These are phyloP conservation scores for Candida boleticola DNA, from an alignment of 805 yeast species.

Conservation along the genomic window DNA sequence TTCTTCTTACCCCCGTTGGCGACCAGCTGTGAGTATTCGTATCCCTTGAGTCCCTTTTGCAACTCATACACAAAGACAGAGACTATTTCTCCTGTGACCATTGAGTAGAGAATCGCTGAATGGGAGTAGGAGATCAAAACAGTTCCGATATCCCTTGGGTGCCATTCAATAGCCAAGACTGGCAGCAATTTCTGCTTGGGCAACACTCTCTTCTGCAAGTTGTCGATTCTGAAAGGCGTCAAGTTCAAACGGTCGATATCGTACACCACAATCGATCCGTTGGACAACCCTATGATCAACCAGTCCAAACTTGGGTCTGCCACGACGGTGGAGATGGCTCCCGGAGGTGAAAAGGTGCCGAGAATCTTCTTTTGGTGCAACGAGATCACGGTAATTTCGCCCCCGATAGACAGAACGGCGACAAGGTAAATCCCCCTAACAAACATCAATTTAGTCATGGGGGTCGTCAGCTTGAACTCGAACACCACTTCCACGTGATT, in stretches of 20 bases:
- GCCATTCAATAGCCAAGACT: conserved; percentile 68
- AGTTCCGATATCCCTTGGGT: conserved; percentile 86
- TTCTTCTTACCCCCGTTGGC: conserved; percentile 41
- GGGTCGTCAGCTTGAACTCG: conserved; percentile 47
- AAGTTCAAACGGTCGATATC: conserved; percentile 77
- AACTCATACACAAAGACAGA: conserved; percentile 58
- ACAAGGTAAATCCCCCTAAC: conserved; percentile 81
- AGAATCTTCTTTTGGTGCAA: conserved; percentile 60
- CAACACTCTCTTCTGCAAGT: conserved; percentile 60
- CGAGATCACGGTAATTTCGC: conserved; percentile 67
- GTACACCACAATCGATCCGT: conserved; percentile 68
- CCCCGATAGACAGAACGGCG: conserved; percentile 57
- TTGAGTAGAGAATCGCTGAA: conserved; percentile 65
- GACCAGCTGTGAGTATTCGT: conserved; percentile 24
- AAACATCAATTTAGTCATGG: conserved; percentile 58
- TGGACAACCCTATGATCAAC: conserved; percentile 74
- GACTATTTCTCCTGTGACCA: conserved; percentile 59
- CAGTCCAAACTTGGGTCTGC: conserved; percentile 89
- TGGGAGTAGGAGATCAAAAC: conserved; percentile 71
- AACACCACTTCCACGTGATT: conserved; percentile 72
- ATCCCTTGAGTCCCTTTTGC: conserved; percentile 68
- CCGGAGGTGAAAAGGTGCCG: conserved; percentile 59
- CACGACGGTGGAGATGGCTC: conserved; percentile 65
- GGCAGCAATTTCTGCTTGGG: conserved; percentile 61
- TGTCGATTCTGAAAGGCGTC: conserved; percentile 66